Evolutionary conservation across 2,329 filamentous ascomycete genomes (phyloP).

Genomic region (Penicillium sp.): DNA sequence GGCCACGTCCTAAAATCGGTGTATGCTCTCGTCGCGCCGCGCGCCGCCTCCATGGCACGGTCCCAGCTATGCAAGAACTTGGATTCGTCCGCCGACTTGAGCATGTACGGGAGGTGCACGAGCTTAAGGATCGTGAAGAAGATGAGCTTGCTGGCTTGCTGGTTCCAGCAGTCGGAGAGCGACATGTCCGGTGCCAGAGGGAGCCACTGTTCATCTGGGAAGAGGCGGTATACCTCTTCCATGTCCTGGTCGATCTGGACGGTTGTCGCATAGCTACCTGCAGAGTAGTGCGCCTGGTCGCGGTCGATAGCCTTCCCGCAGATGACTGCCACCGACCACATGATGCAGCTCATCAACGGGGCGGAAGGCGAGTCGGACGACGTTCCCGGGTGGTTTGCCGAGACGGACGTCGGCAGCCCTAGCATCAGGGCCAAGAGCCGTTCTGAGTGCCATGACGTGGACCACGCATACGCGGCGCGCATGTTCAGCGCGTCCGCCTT

Average conservation of each 20-base stretch:
- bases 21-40: conserved; percentile 1
- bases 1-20: conserved; percentile 4
- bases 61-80: conserved; percentile 3
- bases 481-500: neutral
- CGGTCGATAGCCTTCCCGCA: conserved; percentile 6
- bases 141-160: conserved; percentile 3
- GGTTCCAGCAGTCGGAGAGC: conserved; percentile 6
- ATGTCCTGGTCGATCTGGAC: conserved; percentile 3
- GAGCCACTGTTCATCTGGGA: neutral
- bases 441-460: neutral
- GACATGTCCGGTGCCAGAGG: conserved; percentile 5
- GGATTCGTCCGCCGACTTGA: neutral
- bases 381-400: conserved; percentile 3
- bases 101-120: conserved; percentile 2
- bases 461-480: conserved; percentile 3
- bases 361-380: neutral
- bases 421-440: conserved; percentile 4
- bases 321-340: conserved; percentile 1
- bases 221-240: conserved; percentile 3
- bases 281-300: neutral
- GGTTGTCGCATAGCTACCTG: conserved; percentile 1
- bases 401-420: conserved; percentile 4
- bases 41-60: conserved; percentile 1
- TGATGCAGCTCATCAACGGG: conserved; percentile 2
- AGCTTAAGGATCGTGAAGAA: conserved; percentile 4